Evolutionary conservation across 257 asterid genomes (phyloP).

Genomic region (Solanum rostratum): DNA sequence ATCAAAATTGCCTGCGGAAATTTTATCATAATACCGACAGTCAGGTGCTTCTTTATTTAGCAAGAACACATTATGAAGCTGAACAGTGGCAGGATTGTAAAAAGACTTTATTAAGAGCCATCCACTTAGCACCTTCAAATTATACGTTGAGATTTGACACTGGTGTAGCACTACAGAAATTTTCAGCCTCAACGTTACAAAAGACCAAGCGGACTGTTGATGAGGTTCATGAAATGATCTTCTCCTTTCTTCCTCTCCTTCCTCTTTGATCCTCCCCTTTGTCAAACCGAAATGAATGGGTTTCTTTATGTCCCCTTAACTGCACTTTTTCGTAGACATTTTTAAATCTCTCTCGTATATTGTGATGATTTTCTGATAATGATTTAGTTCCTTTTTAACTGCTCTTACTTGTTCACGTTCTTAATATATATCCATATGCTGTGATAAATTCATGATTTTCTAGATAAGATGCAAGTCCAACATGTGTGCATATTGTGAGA

Average conservation of each 20-base stretch:
- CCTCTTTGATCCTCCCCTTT: background rate
- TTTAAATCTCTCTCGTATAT: background rate
- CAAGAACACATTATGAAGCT: conserved; percentile 98
- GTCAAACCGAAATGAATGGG: background rate
- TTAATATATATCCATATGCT: background rate
- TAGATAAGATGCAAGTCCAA: background rate
- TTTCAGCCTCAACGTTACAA: conserved; percentile 94
- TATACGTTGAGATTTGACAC: conserved; percentile 80
- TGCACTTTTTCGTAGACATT: background rate
- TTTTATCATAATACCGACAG: conserved; percentile 82
- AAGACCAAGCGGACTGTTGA: conserved; percentile 84
- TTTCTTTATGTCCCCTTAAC: background rate
- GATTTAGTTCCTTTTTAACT: background rate
- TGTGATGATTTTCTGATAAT: background rate
- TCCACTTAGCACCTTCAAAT: conserved; percentile 95
- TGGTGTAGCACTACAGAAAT: conserved; percentile 93
- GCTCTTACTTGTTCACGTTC: background rate
- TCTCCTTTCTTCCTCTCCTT: background rate
- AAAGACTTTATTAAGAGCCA: conserved; percentile 86
- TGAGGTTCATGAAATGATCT: conserved; percentile 43
- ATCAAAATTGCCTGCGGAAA: conserved; percentile 90
- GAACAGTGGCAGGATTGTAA: conserved; percentile 99
- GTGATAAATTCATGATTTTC: background rate
- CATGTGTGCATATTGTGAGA: background rate
- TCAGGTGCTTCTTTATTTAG: conserved; percentile 91